Evolutionary conservation across 345 rosid genomes (phyloP).

Genomic region (Euphorbia pulcherrima): DNA sequence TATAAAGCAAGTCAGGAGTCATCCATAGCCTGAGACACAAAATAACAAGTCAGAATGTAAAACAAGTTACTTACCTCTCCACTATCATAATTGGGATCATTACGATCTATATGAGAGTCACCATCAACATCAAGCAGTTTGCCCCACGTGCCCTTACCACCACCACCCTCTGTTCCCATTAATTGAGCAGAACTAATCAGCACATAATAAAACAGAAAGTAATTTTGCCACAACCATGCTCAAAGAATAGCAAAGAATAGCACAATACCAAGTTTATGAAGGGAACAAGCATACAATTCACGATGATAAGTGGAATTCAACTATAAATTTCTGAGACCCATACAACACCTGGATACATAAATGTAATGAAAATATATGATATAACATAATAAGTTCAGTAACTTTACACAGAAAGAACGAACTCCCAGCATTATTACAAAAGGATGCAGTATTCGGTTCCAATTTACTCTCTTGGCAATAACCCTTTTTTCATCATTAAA

Average conservation of each 20-base stretch:
- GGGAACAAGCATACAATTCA: not conserved
- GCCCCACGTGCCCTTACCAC: constrained; percentile 99
- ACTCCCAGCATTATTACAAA: not conserved
- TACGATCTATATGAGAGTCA: constrained; percentile 64
- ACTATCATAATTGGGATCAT: constrained; percentile 97
- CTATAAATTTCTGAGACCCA: not conserved
- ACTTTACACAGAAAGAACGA: not conserved
- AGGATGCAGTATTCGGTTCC: not conserved
- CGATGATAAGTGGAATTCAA: not conserved
- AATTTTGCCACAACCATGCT: not conserved
- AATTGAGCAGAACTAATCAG: constrained; percentile 14
- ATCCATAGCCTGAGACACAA: not conserved
- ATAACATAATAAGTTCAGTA: not conserved
- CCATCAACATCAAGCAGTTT: constrained; percentile 83
- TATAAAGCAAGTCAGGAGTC: not conserved
- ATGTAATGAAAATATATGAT: not conserved
- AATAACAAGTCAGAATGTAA: constrained; percentile 10
- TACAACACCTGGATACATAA: not conserved
- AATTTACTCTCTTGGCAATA: not conserved
- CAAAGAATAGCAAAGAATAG: not conserved
- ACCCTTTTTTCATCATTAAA: not conserved
- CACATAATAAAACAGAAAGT: not conserved
- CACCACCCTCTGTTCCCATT: constrained; percentile 70
- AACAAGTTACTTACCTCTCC: constrained; percentile 70
- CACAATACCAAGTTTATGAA: not conserved